Conservation (phyloP, 208 protist species). For the Acanthamoeba lenticulata region DNA sequence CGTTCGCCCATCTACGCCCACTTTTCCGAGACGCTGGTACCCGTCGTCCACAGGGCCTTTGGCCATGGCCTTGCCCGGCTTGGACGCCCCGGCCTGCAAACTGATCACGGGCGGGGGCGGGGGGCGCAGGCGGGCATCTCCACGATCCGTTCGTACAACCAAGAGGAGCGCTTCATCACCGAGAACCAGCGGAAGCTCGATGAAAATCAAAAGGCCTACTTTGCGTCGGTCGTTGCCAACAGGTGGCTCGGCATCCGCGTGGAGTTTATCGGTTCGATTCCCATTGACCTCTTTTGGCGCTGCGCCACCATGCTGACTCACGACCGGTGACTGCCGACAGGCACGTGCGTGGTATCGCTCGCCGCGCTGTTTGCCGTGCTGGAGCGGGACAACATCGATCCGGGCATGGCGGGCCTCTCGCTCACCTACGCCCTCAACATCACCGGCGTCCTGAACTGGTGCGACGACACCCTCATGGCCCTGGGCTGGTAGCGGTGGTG, state of each 20-base stretch:
- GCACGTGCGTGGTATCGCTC: conserved; percentile 86
- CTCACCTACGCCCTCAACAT: conserved; percentile 86
- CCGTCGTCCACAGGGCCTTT: too few species aligned
- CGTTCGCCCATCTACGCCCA: conserved; percentile 93
- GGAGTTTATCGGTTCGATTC: conserved; percentile 71
- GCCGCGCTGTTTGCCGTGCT: conserved; percentile 81
- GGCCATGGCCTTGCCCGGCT: too few species aligned
- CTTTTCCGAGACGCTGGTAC: conserved; percentile 89
- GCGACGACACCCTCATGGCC: conserved; percentile 50
- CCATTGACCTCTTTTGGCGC: conserved; percentile 76
- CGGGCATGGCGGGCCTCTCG: conserved; percentile 83
- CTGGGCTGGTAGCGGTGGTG: background rate
- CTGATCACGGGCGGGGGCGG: background rate
- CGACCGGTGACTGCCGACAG: conserved; percentile 75
- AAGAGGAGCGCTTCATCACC: conserved; percentile 76
- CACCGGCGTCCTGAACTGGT: conserved; percentile 86
- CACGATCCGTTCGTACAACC: conserved; percentile 6
- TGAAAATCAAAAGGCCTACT: conserved; percentile 71
- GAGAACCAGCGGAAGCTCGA: conserved; percentile 87
- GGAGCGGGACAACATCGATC: conserved; percentile 56
- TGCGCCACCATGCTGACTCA: too few species aligned
- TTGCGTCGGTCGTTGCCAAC: conserved; percentile 42
- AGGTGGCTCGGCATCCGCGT: conserved; percentile 92
- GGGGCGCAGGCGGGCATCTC: background rate
- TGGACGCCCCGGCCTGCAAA: background rate